Evolutionary conservation across 306 rosid species (phyloP).

Genomic region (Sphenostylis stenocarpa): DNA sequence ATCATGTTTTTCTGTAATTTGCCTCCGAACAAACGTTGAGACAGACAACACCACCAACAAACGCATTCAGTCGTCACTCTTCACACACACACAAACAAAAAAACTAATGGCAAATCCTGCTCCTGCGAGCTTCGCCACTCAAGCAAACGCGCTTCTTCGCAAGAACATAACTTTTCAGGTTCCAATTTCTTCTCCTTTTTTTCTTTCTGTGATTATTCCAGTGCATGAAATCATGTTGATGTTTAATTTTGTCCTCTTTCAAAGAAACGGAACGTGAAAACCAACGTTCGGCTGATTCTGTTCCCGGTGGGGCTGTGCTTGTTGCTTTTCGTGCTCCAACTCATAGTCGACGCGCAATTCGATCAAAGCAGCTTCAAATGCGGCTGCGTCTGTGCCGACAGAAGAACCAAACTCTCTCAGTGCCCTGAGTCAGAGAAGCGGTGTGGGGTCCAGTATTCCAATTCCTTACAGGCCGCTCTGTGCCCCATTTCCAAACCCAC

Average conservation of each 20-base stretch:
- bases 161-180: constrained; percentile 83
- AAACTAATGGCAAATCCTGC: constrained; percentile 23
- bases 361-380: constrained; percentile 49
- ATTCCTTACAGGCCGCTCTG: constrained; percentile 29
- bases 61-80: neutral
- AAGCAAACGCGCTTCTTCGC: constrained; percentile 77
- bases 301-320: constrained; percentile 55
- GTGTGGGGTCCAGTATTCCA: constrained; percentile 65
- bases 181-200: neutral
- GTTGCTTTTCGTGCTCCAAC: constrained; percentile 56
- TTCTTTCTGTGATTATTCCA: neutral
- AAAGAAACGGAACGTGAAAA: constrained; percentile 68
- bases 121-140: constrained; percentile 65
- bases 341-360: constrained; percentile 30
- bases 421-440: constrained; percentile 46
- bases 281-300: constrained; percentile 59
- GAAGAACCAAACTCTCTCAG: neutral
- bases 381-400: constrained; percentile 49
- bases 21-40: too few species aligned
- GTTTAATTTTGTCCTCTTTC: neutral
- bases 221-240: neutral
- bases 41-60: neutral
- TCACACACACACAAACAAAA: too few species aligned
- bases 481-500: constrained; percentile 61
- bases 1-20: too few species aligned